phyloP scores from a whole-genome alignment of 2,329 filamentous ascomycete genomes.

The Aureobasidium mangrovei region DNA sequence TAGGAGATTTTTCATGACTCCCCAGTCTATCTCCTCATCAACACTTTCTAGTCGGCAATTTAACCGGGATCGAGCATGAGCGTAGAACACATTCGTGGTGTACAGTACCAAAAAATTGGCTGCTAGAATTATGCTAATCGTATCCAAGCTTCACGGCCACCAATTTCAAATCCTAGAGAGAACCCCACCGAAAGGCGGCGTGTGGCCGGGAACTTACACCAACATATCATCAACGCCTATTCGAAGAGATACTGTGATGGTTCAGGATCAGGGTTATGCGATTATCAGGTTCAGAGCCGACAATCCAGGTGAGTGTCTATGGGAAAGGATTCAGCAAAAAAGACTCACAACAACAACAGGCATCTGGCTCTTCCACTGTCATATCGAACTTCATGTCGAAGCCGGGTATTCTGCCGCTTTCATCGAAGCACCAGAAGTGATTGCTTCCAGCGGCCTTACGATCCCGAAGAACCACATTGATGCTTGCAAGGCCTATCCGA shows the following conservation, averaged over 20 bases:
- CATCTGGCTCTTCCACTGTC: constrained; percentile 34
- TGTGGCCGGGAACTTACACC: constrained; percentile 16
- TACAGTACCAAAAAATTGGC: too few relatives aligned
- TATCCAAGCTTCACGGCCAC: constrained; percentile 19
- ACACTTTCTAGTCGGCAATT: too few relatives aligned
- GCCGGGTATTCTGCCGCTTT: constrained; percentile 7
- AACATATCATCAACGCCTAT: constrained; percentile 19
- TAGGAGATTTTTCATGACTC: too few relatives aligned
- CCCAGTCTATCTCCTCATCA: too few relatives aligned
- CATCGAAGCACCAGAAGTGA: constrained; percentile 39
- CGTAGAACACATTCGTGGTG: too few relatives aligned
- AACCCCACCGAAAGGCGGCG: constrained; percentile 19
- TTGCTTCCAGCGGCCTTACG: constrained; percentile 40
- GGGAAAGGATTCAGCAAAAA: not conserved
- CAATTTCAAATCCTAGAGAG: constrained; percentile 23
- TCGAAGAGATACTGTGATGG: constrained; percentile 30
- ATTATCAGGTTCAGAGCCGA: constrained; percentile 29
- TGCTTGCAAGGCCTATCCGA: constrained; percentile 46
- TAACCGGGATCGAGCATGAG: too few relatives aligned
- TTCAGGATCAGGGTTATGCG: constrained; percentile 30
- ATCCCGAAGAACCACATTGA: constrained; percentile 57
- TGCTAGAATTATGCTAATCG: too few relatives aligned
- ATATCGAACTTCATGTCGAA: constrained; percentile 17
- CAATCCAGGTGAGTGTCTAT: constrained; percentile 29
- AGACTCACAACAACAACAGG: not conserved